Base-by-base conservation (phyloP, 1,139 yeast genomes). In the Geotrichum reessii region DNA sequence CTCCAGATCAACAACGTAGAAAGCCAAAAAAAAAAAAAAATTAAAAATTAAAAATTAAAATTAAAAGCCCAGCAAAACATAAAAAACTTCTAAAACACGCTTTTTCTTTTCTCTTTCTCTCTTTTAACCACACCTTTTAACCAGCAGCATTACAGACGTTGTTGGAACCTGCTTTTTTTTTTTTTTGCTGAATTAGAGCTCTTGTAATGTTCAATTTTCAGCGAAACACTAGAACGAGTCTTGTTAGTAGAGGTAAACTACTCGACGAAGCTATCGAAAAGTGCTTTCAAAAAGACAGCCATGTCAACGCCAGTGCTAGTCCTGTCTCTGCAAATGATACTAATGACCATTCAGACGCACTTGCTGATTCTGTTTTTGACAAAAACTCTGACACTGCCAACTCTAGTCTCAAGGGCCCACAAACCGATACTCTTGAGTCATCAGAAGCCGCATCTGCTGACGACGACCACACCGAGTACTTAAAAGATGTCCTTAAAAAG, bases 141-240 rank as follows among this genome's bases (percentile, higher is more conserved):
- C n/a, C 22, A 17, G 19, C 9, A 14, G n/a, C 28, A 25, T 8
- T 37, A 37, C 17, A 14, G 44, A 37, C 14, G 44, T 14, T n/a
- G 17, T 37, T 37, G 44, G 5, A 14, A 37, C 44, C 44, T 37
- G 5, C 17, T n/a, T 25, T 37, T 19, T 37, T 37, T 7, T 14
- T n/a, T 25, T 37, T 19, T 37, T 17, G 27, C 25, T 33, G 19
- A n/a, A 19, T 50, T 24, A 9, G 12, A 14, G 17, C 21, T 11
- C 28, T 28, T 11, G 17, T n/a, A 8, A 31, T n/a, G 27, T 24
- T 47, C 19, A 17, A 24, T 52, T 61, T 19, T 58, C 73, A 73
- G 76, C 74, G 93, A 50, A 92, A 91, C 73, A 92, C 97, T 97
- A 86, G 89, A 72, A 87, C 89, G 73, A 89, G 92, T 59, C 87